These are phyloP conservation scores for Ampelomyces quisqualis DNA, from an alignment of 2,329 filamentous ascomycete species.

Conservation along the genomic window DNA sequence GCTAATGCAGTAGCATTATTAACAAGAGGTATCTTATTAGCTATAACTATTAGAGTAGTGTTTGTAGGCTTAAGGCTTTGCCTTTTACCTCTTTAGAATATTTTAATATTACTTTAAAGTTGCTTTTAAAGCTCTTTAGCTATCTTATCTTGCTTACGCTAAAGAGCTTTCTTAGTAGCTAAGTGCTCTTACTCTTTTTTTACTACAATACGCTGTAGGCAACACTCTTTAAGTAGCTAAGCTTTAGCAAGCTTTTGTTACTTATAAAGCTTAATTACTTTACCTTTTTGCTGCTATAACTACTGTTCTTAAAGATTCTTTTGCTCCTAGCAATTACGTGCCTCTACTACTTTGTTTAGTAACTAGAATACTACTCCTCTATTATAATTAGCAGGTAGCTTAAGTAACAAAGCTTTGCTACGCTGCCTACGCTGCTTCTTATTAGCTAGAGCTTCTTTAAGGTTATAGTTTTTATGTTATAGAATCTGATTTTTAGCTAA, in stretches of 20 bases:
- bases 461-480: slow-evolving; percentile 3
- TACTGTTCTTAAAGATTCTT: no score
- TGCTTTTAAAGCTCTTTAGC: slow-evolving; percentile 1
- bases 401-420: slow-evolving; percentile 39
- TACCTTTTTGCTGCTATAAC: neutral
- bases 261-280: neutral
- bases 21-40: neutral
- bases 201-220: neutral
- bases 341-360: no score
- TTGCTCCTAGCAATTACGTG: no score
- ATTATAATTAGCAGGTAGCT: no score
- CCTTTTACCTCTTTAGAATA: slow-evolving; percentile 2
- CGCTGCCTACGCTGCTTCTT: slow-evolving; percentile 17
- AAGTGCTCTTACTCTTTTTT: neutral
- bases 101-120: slow-evolving; percentile 2
- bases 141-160: neutral
- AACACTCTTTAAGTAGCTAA: neutral
- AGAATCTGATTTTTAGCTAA: slow-evolving; percentile 7
- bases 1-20: neutral
- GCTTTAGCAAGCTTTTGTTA: neutral
- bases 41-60: neutral
- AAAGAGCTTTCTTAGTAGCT: neutral
- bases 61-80: neutral
- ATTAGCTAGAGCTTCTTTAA: slow-evolving; percentile 2
- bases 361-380: no score